Percentiles rank a stretch among this genome's conserved stretches.
Conservation (phyloP, 2,329 filamentous ascomycete genomes). For the Fusarium vanettenii region DNA sequence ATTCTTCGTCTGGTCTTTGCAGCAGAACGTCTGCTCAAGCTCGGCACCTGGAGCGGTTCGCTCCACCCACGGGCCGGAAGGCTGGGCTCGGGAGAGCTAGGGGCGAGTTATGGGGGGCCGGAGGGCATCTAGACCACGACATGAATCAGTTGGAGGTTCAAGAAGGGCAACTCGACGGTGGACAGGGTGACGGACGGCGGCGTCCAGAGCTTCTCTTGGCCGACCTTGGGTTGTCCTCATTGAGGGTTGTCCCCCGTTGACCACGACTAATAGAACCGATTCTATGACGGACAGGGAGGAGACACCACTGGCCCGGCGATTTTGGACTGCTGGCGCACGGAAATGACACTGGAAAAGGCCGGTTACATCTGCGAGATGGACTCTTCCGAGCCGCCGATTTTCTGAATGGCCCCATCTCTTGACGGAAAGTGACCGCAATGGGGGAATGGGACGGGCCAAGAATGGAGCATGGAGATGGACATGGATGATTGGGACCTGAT, state of each 20-base stretch:
- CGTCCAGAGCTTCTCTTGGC: conserved; percentile 15
- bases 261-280: neutral
- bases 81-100: conserved; percentile 31
- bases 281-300: neutral
- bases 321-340: neutral
- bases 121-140: conserved; percentile 26
- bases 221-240: neutral
- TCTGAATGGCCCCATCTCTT: neutral
- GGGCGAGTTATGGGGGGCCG: conserved; percentile 13
- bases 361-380: neutral
- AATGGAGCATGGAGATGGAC: conserved; percentile 15
- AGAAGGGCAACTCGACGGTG: conserved; percentile 11
- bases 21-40: conserved; percentile 8
- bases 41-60: conserved; percentile 18
- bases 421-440: conserved; percentile 1
- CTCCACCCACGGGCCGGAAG: conserved; percentile 34
- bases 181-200: conserved; percentile 1
- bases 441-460: conserved; percentile 15
- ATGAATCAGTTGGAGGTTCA: conserved; percentile 22
- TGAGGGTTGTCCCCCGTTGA: neutral
- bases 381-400: conserved; percentile 3
- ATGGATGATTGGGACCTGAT: conserved; percentile 12
- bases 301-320: neutral
- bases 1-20: conserved; percentile 3
- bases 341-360: neutral